Conservation (phyloP, 2,329 filamentous ascomycete genomes). For the Tolypocladium endophyticum region DNA sequence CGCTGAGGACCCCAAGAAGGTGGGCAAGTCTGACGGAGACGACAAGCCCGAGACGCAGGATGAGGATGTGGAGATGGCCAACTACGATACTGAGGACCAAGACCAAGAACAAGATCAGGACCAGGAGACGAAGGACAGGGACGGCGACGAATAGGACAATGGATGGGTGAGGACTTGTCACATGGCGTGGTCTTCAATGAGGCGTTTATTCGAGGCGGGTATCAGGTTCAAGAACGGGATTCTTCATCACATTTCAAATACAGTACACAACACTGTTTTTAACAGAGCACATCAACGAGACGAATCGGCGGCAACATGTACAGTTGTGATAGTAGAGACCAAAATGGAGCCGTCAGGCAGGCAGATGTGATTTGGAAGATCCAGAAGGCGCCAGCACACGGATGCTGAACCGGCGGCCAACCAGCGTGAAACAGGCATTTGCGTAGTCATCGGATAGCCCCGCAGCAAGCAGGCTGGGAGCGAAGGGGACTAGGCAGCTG, state of each 20-base stretch:
- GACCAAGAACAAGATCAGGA: constrained; percentile 24
- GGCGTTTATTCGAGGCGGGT: background rate
- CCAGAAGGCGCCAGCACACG: background rate
- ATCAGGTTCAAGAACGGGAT: background rate
- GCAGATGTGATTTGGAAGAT: background rate
- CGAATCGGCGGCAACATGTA: background rate
- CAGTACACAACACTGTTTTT: background rate
- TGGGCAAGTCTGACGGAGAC: constrained; percentile 6
- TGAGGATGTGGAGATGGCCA: constrained; percentile 39
- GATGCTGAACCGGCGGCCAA: background rate
- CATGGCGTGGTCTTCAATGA: background rate
- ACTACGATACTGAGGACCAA: constrained; percentile 33
- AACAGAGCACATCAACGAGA: background rate
- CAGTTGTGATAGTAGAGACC: background rate
- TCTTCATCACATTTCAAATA: background rate
- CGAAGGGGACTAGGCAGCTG: background rate
- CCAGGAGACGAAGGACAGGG: constrained; percentile 23
- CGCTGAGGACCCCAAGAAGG: constrained; percentile 11
- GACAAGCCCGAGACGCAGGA: constrained; percentile 25
- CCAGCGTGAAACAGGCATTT: background rate
- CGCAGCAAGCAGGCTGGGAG: background rate
- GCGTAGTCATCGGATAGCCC: background rate
- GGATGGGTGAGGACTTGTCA: background rate
- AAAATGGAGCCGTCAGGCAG: background rate
- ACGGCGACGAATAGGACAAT: constrained; percentile 17